Percentiles rank a stretch among this genome's conserved stretches.
Evolutionary conservation across 2,329 filamentous ascomycete species (phyloP).

Genomic region (Colletotrichum aenigma): DNA sequence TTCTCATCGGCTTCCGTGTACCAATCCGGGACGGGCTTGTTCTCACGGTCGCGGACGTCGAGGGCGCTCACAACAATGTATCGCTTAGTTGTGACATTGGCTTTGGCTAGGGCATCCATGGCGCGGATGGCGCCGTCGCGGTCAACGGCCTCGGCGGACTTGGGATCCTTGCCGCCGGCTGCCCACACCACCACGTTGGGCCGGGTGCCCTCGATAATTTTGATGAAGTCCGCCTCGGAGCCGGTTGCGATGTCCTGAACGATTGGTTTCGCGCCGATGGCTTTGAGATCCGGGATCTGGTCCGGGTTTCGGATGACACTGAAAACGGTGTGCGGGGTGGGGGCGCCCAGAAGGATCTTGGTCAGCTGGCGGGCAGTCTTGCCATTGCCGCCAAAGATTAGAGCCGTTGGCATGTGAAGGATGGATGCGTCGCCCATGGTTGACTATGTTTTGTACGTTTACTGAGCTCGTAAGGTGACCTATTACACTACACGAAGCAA

Average conservation of each 20-base stretch:
- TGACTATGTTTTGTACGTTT: background rate
- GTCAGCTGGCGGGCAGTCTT: conserved; percentile 27
- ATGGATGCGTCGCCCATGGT: conserved; percentile 21
- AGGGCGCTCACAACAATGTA: conserved; percentile 50
- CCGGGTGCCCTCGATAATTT: conserved; percentile 34
- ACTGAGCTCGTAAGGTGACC: background rate
- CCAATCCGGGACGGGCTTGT: conserved; percentile 42
- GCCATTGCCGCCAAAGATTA: conserved; percentile 30
- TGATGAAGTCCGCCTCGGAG: conserved; percentile 37
- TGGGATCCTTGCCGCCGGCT: conserved; percentile 35
- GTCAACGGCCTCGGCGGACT: conserved; percentile 48
- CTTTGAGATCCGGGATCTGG: conserved; percentile 37
- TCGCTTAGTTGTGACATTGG: conserved; percentile 39
- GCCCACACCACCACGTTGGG: conserved; percentile 37
- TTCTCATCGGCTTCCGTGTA: conserved; percentile 42
- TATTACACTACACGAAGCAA: background rate
- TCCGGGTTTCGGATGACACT: conserved; percentile 31
- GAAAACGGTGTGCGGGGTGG: conserved; percentile 25
- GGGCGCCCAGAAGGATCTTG: conserved; percentile 17
- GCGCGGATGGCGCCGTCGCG: conserved; percentile 46
- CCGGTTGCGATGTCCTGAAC: conserved; percentile 45
- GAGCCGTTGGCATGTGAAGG: conserved; percentile 24
- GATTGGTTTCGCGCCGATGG: conserved; percentile 45
- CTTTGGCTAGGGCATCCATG: conserved; percentile 47
- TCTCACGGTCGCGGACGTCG: conserved; percentile 43